Evolutionary conservation across 441 rosid species (phyloP), one percentile per base, ranked within the genome.

Genomic region (Corymbia calophylla): DNA sequence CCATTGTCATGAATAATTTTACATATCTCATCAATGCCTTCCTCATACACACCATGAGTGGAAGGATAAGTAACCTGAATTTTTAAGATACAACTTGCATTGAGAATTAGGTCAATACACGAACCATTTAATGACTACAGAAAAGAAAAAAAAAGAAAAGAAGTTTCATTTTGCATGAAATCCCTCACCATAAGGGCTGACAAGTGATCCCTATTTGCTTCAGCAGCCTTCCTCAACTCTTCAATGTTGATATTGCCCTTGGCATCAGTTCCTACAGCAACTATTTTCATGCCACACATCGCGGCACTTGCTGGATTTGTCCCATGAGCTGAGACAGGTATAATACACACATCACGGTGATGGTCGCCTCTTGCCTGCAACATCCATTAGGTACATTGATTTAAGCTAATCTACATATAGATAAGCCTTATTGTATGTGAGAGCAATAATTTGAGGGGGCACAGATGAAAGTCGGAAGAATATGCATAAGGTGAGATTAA

Each of bases 271-370:
- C 99, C 99, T 89, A 98, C 96, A 29, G 96, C 86, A 89, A 98
- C 95, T 89, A 98, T 98, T 92, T 98, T 98, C 99, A 98, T 98
- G 48, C 99, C 99, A 82, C 99, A 96, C 99, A 96, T 97, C 54
- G 99, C 99, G 92, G 99, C 99, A 93, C 96, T 97, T 19, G 99
- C 99, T 90, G 99, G 99, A 92, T 98, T 98, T 90, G 99, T 98
- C 87, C 99, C 99, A 86, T 98, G 99, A 86, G 99, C 99, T 88
- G 99, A 98, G 90, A 96, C 98, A 54, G 99, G 99, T 55, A 98
- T 98, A 88, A 98, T 98, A 92, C 99, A 97, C 86, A 97, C 99
- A 90, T 98, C 90, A 86, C 99, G 95, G 92, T 97, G 99, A 89
- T 97, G 97, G 92, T 98, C 99, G 88, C 99, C 99, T 94, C 99